A percentile compares a stretch with the other conserved stretches of the same genome.
Evolutionary conservation across 192 early-diverging fungal species (phyloP).

Genomic region (Lobosporangium transversale): DNA sequence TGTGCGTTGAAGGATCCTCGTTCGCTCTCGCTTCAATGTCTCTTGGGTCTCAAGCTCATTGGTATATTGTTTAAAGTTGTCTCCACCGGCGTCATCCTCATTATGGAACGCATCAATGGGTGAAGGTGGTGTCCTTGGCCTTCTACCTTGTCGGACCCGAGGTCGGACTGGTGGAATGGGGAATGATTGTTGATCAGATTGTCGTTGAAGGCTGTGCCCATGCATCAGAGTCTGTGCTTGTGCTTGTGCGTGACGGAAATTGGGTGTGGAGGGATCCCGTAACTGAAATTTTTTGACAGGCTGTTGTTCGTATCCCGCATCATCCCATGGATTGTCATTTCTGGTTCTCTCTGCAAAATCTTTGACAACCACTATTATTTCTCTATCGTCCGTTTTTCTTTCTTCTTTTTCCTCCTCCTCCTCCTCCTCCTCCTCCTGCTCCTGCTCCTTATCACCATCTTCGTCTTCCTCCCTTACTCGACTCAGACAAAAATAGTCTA

Average conservation of each 20-base stretch:
- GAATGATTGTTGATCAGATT: neutral
- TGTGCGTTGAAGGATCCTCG: constrained; percentile 25
- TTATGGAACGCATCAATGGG: neutral
- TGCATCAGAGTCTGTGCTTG: too few relatives aligned
- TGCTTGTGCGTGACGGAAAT: neutral
- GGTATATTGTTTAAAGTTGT: constrained; percentile 15
- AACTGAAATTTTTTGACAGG: neutral
- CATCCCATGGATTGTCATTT: too few relatives aligned
- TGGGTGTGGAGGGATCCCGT: neutral
- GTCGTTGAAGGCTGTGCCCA: neutral
- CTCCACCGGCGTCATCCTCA: constrained; percentile 3
- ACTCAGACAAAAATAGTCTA: too few relatives aligned
- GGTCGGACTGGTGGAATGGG: neutral
- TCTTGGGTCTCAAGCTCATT: constrained; percentile 38
- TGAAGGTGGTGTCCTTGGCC: neutral
- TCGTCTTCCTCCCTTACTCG: too few relatives aligned
- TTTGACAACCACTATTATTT: too few relatives aligned
- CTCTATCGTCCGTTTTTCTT: too few relatives aligned
- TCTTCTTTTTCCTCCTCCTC: neutral
- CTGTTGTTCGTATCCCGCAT: neutral
- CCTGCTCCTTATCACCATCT: neutral
- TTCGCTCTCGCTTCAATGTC: constrained; percentile 45
- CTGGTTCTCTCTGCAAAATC: too few relatives aligned
- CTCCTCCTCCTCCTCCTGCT: neutral
- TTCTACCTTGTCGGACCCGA: neutral